Evolutionary conservation across 768 basidiomycete species (phyloP), one percentile per base, ranked within the genome.

Genomic region (Naganishia onofrii): DNA sequence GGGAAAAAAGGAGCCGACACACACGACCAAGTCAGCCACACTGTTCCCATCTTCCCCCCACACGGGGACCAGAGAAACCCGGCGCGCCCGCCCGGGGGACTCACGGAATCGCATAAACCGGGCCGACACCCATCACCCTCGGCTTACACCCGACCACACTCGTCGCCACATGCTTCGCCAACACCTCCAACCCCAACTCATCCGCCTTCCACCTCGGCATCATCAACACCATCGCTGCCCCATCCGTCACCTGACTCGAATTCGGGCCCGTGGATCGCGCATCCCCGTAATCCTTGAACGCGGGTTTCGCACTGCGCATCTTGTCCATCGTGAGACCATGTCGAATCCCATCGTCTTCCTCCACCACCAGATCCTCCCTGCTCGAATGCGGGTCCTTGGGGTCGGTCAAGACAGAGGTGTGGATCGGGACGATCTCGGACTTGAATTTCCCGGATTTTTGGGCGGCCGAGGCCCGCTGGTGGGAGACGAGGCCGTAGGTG

Each of bases 181-280:
- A 81, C 74, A 93, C 86, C 23, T 81, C 82, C 71, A 94, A 77
- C 7, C 88, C 88, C 5, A 92, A 83, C 73, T 86, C 86, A 73
- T 91, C 88, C 1, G 92, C 92, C 79, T 89, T 91, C 69, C 83
- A 82, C 69, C 92, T 83, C 2, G 85, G 88, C 92, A 93, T 93
- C 71, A 94, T 77, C 65, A 94, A 74, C 0, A 91, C 86, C 3
- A 90, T 88, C 0, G 92, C 91, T 21, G 89, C 89, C 23, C 91
- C 91, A 74, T 93, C 91, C 7, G 90, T 90, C 52, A 91, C 84
- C 77, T 92, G 91, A 74, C 88, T 89, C 13, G 91, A 91, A 77
- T 93, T 93, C 8, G 91, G 90, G 23, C 90, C 91, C 2, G 91
- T 92, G 38, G 90, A 91, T 19, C 85, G 85, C 0, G 83, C 81